Base-by-base conservation (phyloP, 176 grass and related monocot species). In the Triticum monococcum region DNA sequence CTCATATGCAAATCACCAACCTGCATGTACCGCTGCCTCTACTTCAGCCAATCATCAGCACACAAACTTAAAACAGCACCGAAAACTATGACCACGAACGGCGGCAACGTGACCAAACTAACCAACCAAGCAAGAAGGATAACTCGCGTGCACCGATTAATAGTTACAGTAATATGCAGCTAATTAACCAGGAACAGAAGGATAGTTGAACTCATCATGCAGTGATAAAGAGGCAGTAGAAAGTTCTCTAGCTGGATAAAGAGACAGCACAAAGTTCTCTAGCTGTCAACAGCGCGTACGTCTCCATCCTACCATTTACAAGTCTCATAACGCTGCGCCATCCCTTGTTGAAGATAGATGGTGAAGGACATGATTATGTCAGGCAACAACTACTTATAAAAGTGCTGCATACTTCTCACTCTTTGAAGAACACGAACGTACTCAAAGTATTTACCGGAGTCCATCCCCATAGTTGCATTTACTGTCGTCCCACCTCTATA, bases 401-500 rank as follows among this genome's bases (percentile, higher is more conserved):
- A 81, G 37, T 59, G 86, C 89, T 90, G 85, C 12, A 91, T 86
- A 45, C 79, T 25, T 74, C 90, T 90, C n/a, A 94, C 88, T 80
- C 85, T 82, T 24, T 92, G 78, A 76, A 92, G 79, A 86, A 96
- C 88, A 62, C 97, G 93, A 25, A 89, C 77, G 78, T 79, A 99
- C 64, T 99, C 92, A 75, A 72, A 92, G 72, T 92, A 96, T 12
- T 25, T 63, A 23, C 73, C 80, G 23, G 63, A 89, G 75, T 96
- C 92, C 87, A 99, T 90, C 3, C 97, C 91, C 82, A 95, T 93
- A 12, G 74, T 25, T 18, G 86, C 80, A 72, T 83, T 98, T 64
- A 92, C 23, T n/a, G 88, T 93, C 12, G 59, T 73, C 4, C 84
- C 63, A 20, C 86, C 93, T 50, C 28, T 79, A 32, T 18, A 83